A percentile compares a stretch with the other conserved stretches of the same genome.
These are phyloP conservation scores for Suillus clintonianus DNA, from an alignment of 768 basidiomycete genomes.

Conservation along the genomic window DNA sequence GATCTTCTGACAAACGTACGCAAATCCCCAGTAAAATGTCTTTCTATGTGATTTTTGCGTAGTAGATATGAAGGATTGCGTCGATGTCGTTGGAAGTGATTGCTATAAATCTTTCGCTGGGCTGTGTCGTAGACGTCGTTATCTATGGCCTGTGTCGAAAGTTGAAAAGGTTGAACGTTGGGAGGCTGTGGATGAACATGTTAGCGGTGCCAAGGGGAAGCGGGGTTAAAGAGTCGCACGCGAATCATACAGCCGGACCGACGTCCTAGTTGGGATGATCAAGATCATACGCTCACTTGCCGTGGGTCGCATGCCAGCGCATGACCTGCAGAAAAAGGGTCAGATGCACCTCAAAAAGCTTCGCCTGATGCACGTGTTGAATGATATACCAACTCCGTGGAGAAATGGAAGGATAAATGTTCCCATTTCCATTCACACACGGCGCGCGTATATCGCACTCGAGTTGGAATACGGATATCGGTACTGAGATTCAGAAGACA, in stretches of 20 bases:
- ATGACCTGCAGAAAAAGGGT: background rate
- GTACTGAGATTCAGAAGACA: background rate
- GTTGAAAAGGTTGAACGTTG: conserved; percentile 29
- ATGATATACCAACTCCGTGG: background rate
- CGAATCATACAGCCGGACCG: background rate
- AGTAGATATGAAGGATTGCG: conserved; percentile 26
- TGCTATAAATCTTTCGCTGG: conserved; percentile 25
- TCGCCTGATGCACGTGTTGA: background rate
- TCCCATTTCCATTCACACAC: background rate
- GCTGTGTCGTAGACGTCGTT: conserved; percentile 24
- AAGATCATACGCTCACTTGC: background rate
- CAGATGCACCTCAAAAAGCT: background rate
- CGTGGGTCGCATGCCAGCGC: background rate
- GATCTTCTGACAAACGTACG: conserved; percentile 40
- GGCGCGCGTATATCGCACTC: background rate
- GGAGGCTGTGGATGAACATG: conserved; percentile 11
- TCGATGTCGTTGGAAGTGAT: conserved; percentile 24
- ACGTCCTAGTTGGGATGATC: background rate
- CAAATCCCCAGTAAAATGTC: conserved; percentile 54
- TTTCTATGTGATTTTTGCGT: conserved; percentile 41
- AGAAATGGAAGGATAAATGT: background rate
- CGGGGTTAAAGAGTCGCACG: background rate
- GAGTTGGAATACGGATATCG: background rate
- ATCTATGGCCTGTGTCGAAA: conserved; percentile 20
- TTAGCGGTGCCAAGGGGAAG: background rate